Evolutionary conservation across 306 rosid genomes (phyloP).

Genomic region (Arachis hypogaea): DNA sequence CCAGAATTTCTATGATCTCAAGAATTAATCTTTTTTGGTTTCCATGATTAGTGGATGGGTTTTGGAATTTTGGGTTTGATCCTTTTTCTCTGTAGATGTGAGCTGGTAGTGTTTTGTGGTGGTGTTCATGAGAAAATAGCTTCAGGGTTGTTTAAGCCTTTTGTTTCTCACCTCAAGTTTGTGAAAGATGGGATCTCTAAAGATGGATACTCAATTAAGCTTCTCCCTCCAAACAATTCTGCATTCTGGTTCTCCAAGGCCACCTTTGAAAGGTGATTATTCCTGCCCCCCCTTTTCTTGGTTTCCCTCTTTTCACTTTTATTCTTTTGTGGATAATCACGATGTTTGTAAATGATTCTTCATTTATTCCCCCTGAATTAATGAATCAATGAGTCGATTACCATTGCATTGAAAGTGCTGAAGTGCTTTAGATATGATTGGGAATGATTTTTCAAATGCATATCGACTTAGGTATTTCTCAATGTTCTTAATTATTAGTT

Average conservation of each 20-base stretch:
- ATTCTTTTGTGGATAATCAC: not conserved
- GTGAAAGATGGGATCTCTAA: conserved; percentile 50
- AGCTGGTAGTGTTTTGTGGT: conserved; percentile 55
- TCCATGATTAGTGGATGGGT: not conserved
- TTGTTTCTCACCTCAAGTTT: conserved; percentile 60
- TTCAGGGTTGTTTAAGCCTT: conserved; percentile 70
- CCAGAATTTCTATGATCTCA: not conserved
- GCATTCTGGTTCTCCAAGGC: conserved; percentile 46
- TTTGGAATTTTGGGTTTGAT: conserved; percentile 20
- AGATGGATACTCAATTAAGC: no score
- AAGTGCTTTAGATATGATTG: no score
- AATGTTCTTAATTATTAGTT: no score
- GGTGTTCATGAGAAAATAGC: conserved; percentile 56
- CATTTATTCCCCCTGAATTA: not conserved
- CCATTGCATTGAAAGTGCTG: no score
- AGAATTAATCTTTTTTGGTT: not conserved
- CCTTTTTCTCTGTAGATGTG: conserved; percentile 45
- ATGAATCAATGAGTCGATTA: no score
- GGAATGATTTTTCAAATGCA: no score
- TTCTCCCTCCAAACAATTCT: no score
- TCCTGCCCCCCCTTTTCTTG: not conserved
- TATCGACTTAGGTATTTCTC: no score
- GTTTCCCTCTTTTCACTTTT: no score
- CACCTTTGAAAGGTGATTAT: conserved; percentile 62
- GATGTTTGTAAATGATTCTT: no score